Percentiles rank a stretch among this genome's conserved stretches.
Conservation (phyloP, 768 basidiomycete genomes). For the Amanita exitialis region DNA sequence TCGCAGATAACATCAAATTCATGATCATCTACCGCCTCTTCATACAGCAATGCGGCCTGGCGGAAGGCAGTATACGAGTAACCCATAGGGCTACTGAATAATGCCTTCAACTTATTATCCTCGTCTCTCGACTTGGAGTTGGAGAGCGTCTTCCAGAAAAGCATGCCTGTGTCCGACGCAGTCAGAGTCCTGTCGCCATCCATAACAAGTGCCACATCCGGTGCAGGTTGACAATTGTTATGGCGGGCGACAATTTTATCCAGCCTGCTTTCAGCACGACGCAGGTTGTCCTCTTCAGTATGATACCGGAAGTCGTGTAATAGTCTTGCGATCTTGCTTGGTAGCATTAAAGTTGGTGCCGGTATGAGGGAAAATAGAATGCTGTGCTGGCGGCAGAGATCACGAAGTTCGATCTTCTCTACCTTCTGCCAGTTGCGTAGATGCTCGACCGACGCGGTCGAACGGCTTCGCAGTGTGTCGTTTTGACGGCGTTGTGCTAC, state of each 20-base stretch:
- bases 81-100: constrained; percentile 15
- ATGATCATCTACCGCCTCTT: constrained; percentile 8
- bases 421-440: constrained; percentile 13
- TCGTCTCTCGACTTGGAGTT: constrained; percentile 1
- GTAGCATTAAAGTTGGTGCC: constrained; percentile 2
- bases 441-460: constrained; percentile 10
- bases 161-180: constrained; percentile 12
- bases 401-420: constrained; percentile 12
- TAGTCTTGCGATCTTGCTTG: constrained; percentile 9
- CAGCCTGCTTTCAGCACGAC: constrained; percentile 9
- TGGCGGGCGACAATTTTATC: constrained; percentile 8
- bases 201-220: constrained; percentile 11
- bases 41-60: constrained; percentile 14
- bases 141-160: constrained; percentile 12
- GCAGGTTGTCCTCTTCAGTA: constrained; percentile 11
- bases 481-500: constrained; percentile 11
- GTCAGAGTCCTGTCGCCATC: constrained; percentile 15
- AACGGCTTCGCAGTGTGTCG: constrained; percentile 9
- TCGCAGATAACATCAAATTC: constrained; percentile 12
- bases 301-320: constrained; percentile 10
- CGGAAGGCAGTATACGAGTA: constrained; percentile 15
- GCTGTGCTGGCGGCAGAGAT: constrained; percentile 12
- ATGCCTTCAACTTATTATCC: constrained; percentile 11
- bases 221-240: neutral
- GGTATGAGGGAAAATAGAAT: constrained; percentile 12